Conservation (phyloP, 352 stramenopile species). For the Globisporangium recalcitrans region DNA sequence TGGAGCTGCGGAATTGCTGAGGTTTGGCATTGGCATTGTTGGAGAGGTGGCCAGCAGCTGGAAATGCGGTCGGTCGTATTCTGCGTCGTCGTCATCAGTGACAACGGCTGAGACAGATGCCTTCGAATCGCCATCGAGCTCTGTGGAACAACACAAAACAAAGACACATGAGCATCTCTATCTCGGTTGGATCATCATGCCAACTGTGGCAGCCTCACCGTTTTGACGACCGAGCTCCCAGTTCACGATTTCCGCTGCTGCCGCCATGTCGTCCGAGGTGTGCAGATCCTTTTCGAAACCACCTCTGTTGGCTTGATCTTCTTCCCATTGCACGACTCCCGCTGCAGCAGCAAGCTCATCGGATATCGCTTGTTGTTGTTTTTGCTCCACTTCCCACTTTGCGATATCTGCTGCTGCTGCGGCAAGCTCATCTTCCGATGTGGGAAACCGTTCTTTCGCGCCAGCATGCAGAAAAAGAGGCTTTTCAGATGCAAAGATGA, state of each 20-base stretch:
- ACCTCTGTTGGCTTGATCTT: background rate
- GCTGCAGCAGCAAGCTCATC: constrained; percentile 12
- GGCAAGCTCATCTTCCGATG: constrained; percentile 35
- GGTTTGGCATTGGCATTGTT: background rate
- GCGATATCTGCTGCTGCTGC: constrained; percentile 37
- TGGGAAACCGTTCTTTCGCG: background rate
- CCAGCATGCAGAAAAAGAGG: constrained; percentile 15
- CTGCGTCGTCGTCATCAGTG: background rate
- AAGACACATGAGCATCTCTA: background rate
- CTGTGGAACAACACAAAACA: background rate
- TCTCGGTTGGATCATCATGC: background rate
- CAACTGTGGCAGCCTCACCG: background rate
- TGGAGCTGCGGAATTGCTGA: background rate
- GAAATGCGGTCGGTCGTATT: constrained; percentile 2
- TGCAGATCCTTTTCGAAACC: background rate
- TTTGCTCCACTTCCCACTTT: constrained; percentile 41
- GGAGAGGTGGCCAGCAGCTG: constrained; percentile 12
- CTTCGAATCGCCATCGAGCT: background rate
- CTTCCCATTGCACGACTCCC: constrained; percentile 17
- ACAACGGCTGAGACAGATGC: background rate
- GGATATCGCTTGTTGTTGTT: constrained; percentile 12
- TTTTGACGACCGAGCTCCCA: constrained; percentile 20
- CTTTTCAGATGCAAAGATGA: too few relatives aligned
- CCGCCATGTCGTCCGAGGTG: constrained; percentile 34
- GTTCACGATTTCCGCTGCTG: constrained; percentile 24